phyloP scores from a whole-genome alignment of 106 monocot species.

The Apostasia ramifera region DNA sequence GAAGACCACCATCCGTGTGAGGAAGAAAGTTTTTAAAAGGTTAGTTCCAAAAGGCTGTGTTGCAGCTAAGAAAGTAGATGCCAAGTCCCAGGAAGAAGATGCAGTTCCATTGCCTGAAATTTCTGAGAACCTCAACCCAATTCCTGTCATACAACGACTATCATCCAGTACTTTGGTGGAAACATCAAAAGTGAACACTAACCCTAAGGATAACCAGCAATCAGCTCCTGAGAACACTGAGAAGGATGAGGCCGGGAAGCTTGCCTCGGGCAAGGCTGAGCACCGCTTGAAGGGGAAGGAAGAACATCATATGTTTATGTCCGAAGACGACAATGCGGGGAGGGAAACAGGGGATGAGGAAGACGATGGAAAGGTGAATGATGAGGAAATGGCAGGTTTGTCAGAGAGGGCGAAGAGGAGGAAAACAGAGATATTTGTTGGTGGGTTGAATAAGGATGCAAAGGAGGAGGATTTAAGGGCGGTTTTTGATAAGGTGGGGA shows the following conservation, averaged over 20 bases:
- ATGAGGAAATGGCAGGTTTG: constrained; percentile 25
- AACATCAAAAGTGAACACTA: not conserved
- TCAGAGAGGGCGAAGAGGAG: constrained; percentile 48
- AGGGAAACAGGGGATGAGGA: constrained; percentile 11
- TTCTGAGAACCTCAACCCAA: not conserved
- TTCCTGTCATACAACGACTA: not conserved
- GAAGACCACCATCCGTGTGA: constrained; percentile 21
- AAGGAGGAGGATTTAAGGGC: constrained; percentile 76
- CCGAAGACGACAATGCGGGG: not conserved
- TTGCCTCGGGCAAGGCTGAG: not conserved
- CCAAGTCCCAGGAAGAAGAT: not conserved
- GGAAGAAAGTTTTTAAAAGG: constrained; percentile 46
- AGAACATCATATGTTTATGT: not conserved
- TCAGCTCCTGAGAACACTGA: not conserved
- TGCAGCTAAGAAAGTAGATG: not conserved
- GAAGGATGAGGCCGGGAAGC: constrained; percentile 4
- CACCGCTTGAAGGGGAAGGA: not conserved
- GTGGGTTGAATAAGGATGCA: constrained; percentile 66
- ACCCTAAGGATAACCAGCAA: not conserved
- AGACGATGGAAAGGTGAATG: constrained; percentile 6
- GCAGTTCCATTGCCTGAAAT: not conserved
- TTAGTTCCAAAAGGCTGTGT: constrained; percentile 25
- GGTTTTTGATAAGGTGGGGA: constrained; percentile 61
- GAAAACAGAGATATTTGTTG: constrained; percentile 85
- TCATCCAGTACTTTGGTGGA: not conserved